Conservation (phyloP, 1,284 basidiomycete genomes). For the Lentinula novae-zelandiae region DNA sequence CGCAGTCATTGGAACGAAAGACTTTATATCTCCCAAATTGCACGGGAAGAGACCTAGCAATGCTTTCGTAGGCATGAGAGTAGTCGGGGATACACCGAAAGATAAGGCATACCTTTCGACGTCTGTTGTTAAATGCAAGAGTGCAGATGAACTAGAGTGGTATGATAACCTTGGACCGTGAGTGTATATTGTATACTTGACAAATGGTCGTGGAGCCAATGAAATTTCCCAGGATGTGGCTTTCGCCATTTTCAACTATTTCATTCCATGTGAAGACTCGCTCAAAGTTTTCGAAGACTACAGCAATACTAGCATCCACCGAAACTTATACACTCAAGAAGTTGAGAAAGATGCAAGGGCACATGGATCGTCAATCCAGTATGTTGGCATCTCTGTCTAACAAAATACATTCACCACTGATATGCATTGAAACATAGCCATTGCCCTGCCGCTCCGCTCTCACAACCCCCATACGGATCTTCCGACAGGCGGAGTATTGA, state of each 20-base stretch:
- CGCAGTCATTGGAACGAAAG: slow-evolving; percentile 1
- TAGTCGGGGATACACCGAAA: slow-evolving; percentile 1
- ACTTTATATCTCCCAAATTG: slow-evolving; percentile 2
- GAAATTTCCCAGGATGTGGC: not conserved
- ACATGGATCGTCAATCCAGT: slow-evolving; percentile 3
- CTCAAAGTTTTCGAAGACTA: slow-evolving; percentile 8
- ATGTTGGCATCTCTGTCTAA: not conserved
- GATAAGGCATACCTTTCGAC: not conserved
- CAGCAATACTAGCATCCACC: not conserved
- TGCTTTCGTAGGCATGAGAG: slow-evolving; percentile 5
- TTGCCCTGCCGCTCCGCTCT: slow-evolving; percentile 5
- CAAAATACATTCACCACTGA: not conserved
- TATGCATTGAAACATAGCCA: not conserved
- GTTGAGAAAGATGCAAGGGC: slow-evolving; percentile 7
- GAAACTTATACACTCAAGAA: not conserved
- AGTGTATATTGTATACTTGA: not conserved
- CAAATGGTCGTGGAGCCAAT: not conserved
- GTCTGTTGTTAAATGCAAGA: slow-evolving; percentile 6
- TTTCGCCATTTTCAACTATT: not conserved
- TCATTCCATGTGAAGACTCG: slow-evolving; percentile 5
- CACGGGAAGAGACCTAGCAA: slow-evolving; percentile 8
- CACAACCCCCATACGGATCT: not conserved
- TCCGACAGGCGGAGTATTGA: not conserved
- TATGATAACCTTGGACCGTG: slow-evolving; percentile 9
- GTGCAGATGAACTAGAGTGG: slow-evolving; percentile 6